phyloP scores from a whole-genome alignment of 495 filamentous ascomycete species.

The Jackrogersella minutella region DNA sequence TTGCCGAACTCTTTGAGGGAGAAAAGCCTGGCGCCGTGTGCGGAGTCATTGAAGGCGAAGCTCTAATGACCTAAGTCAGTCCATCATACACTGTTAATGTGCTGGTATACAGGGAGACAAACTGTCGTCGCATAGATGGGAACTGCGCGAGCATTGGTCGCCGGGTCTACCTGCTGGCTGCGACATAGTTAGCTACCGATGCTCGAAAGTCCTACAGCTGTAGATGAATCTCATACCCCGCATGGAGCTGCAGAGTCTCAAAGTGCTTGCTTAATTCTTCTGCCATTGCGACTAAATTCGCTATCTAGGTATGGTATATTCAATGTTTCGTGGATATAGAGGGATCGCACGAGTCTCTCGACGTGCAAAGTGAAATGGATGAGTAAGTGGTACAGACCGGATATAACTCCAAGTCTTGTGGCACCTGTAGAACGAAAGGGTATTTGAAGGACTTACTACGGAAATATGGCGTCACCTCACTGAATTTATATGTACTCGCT shows the following conservation, averaged over 20 bases:
- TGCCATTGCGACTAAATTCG: conserved; percentile 32
- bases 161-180: conserved; percentile 83
- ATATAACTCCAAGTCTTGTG: too few species aligned
- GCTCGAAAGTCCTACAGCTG: not conserved
- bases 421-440: not conserved
- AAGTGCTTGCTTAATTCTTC: conserved; percentile 65
- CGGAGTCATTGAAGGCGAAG: conserved; percentile 94
- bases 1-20: conserved; percentile 98
- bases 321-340: not conserved
- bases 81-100: not conserved
- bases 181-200: conserved; percentile 26
- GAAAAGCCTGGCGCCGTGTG: conserved; percentile 94
- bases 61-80: conserved; percentile 61
- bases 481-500: conserved; percentile 13
- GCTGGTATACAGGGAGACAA: conserved; percentile 38
- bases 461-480: conserved; percentile 8
- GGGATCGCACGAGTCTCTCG: not conserved
- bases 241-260: conserved; percentile 96
- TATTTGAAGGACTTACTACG: conserved; percentile 21
- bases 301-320: not conserved
- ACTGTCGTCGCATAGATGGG: conserved; percentile 96
- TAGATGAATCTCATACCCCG: conserved; percentile 68
- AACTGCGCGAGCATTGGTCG: conserved; percentile 89
- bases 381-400: conserved; percentile 2
- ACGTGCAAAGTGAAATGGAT: conserved; percentile 8